These are phyloP conservation scores for Achaetomium macrosporum DNA, from an alignment of 2,329 filamentous ascomycete species.

Conservation along the genomic window DNA sequence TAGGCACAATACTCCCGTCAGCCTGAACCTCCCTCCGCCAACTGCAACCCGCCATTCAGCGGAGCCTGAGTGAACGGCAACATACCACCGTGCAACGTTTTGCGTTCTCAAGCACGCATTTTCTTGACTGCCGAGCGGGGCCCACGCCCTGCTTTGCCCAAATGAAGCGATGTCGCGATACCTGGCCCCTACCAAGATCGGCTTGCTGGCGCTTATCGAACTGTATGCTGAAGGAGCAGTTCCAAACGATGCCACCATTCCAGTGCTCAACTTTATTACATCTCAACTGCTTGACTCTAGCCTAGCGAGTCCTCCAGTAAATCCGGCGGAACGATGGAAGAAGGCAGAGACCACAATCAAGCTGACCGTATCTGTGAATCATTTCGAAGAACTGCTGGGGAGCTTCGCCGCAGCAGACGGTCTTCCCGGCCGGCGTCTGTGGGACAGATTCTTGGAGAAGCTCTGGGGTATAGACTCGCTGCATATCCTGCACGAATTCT, in stretches of 20 bases:
- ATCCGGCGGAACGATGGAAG: conserved; percentile 37
- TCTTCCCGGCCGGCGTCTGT: conserved; percentile 73
- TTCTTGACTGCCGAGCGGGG: not conserved
- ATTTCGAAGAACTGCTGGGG: conserved; percentile 54
- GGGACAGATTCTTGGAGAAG: conserved; percentile 75
- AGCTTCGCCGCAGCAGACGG: conserved; percentile 47
- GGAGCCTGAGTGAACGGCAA: too few species aligned
- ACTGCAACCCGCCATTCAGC: too few species aligned
- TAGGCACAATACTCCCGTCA: too few species aligned
- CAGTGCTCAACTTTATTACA: conserved; percentile 37
- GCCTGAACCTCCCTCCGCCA: too few species aligned
- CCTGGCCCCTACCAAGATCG: conserved; percentile 83
- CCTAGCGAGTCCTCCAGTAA: conserved; percentile 21
- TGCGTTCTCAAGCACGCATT: not conserved
- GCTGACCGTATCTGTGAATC: conserved; percentile 49
- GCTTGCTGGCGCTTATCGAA: conserved; percentile 71
- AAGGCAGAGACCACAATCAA: conserved; percentile 46
- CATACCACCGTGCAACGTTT: not conserved
- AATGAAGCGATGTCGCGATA: conserved; percentile 62
- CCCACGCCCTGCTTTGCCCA: not conserved
- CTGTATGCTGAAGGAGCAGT: conserved; percentile 68
- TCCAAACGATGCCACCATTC: conserved; percentile 36
- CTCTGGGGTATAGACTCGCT: conserved; percentile 82
- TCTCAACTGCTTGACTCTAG: conserved; percentile 44
- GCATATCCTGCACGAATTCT: conserved; percentile 73